These are phyloP conservation scores for Exophiala mesophila DNA, from an alignment of 2,329 filamentous ascomycete genomes.

Conservation along the genomic window DNA sequence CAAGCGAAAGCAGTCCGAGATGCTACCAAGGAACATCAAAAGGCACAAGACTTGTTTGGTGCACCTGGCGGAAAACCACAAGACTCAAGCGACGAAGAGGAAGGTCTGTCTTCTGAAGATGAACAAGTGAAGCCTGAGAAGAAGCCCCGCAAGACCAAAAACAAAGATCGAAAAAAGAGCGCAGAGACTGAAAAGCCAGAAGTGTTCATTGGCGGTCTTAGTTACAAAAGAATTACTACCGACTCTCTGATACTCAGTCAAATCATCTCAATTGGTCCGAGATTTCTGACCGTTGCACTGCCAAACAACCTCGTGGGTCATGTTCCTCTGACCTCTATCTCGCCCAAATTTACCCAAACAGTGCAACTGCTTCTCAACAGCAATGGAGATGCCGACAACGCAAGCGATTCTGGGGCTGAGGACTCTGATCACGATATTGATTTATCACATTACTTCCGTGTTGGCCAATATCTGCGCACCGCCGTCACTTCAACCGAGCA, in stretches of 20 bases:
- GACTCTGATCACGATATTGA: slow-evolving; percentile 58
- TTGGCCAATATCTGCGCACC: slow-evolving; percentile 84
- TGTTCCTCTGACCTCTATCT: slow-evolving; percentile 87
- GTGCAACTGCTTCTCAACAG: slow-evolving; percentile 64
- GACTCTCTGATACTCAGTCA: slow-evolving; percentile 87
- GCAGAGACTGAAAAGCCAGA: slow-evolving; percentile 42
- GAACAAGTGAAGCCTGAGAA: slow-evolving; percentile 22
- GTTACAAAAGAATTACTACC: slow-evolving; percentile 81
- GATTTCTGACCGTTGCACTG: slow-evolving; percentile 74
- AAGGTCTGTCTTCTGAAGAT: slow-evolving; percentile 36
- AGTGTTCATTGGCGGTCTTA: slow-evolving; percentile 72
- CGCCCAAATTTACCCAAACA: slow-evolving; percentile 68
- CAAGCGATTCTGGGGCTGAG: slow-evolving; percentile 46
- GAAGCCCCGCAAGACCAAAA: slow-evolving; percentile 36
- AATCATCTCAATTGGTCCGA: slow-evolving; percentile 71
- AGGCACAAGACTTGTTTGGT: slow-evolving; percentile 18
- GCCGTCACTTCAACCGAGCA: slow-evolving; percentile 75
- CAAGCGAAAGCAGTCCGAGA: slow-evolving; percentile 88
- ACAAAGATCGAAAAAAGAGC: slow-evolving; percentile 45
- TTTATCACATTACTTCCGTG: slow-evolving; percentile 66
- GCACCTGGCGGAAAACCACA: slow-evolving; percentile 28
- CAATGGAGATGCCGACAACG: slow-evolving; percentile 53
- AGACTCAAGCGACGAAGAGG: slow-evolving; percentile 29
- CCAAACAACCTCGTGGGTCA: slow-evolving; percentile 92
- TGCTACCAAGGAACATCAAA: slow-evolving; percentile 77